phyloP scores from a whole-genome alignment of 257 asterid genomes.

The Nemophila menziesii region DNA sequence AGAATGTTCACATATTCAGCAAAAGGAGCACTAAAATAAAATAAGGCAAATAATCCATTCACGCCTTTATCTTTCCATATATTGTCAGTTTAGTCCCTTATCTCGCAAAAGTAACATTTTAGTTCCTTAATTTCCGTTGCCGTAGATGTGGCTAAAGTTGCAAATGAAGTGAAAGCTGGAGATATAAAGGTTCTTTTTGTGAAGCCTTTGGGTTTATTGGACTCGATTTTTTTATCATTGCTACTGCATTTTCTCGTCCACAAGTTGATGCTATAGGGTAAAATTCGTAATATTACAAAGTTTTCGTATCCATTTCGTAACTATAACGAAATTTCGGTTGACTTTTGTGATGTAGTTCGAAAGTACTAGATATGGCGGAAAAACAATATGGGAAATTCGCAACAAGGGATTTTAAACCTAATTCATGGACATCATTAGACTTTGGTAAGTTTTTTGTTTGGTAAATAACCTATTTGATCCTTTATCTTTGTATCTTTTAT shows the following conservation, averaged over 20 bases:
- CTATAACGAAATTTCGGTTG: no score
- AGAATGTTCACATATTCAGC: no score
- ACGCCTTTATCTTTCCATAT: no score
- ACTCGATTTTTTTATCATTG: slow-evolving; percentile 85
- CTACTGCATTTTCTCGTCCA: slow-evolving; percentile 92
- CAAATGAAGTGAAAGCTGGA: slow-evolving; percentile 88
- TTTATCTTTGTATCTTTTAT: no score
- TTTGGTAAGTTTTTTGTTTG: slow-evolving; percentile 49
- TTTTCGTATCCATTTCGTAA: neutral
- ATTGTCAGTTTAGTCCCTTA: no score
- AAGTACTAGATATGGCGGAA: slow-evolving; percentile 72
- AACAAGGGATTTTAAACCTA: slow-evolving; percentile 75
- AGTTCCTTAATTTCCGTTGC: no score
- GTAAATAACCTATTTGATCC: no score
- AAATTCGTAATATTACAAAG: slow-evolving; percentile 4
- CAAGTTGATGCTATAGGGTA: slow-evolving; percentile 90
- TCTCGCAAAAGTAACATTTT: no score
- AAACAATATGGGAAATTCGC: slow-evolving; percentile 65
- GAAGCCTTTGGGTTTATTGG: slow-evolving; percentile 96
- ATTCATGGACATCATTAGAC: slow-evolving; percentile 94
- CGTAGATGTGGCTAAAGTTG: slow-evolving; percentile 84
- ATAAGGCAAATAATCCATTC: no score
- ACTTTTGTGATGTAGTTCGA: slow-evolving; percentile 32
- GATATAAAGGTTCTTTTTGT: slow-evolving; percentile 88
- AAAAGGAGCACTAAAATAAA: no score